Evolutionary conservation across 306 rosid genomes (phyloP), one percentile per base, ranked within the genome.

Genomic region (Trichosanthes truncata): DNA sequence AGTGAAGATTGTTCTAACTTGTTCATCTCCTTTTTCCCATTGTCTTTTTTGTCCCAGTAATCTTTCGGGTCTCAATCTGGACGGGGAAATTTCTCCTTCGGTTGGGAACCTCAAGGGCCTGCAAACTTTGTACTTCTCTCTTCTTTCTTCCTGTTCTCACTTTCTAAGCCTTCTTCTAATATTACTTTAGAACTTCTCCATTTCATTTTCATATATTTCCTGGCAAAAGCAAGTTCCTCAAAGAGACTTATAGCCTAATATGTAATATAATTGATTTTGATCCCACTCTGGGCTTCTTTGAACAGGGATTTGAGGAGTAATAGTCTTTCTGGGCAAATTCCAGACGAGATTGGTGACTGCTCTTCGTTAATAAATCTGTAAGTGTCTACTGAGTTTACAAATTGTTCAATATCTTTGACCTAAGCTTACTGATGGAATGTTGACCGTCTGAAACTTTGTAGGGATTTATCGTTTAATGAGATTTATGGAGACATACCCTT

Each of bases 281-380:
- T 81, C 46, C 55, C 76, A 25, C 40, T 2, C 3, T 74, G 46
- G 46, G 43, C 3, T 31, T 74, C 45, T 83, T 43, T 84, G 78
- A 85, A 74, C 91, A 96, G 99, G 62, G 99, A 96, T 68, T 88
- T 93, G 26, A 89, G 82, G 79, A 94, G 86, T 61, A 96, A 93
- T 82, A 81, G 82, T 26, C 84, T 96, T 25, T 93, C 99, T 1
- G 99, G 99, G 78, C 99, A 96, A 85, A 96, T 96, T 84, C 99
- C 99, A n/a, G 99, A 93, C 80, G 98, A 96, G 93, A 96, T 96
- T 81, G 99, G 99, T 63, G 99, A 93, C 76, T 96, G 99, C 79
- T 87, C 92, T 25, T 87, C 93, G 17, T 81, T 96, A 76, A 79
- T 9, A 81, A 86, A 35, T 87, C 67, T 96, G 99, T 96, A 86